Conservation (phyloP, 1,284 basidiomycete genomes). For the Tylopilus sp. region DNA sequence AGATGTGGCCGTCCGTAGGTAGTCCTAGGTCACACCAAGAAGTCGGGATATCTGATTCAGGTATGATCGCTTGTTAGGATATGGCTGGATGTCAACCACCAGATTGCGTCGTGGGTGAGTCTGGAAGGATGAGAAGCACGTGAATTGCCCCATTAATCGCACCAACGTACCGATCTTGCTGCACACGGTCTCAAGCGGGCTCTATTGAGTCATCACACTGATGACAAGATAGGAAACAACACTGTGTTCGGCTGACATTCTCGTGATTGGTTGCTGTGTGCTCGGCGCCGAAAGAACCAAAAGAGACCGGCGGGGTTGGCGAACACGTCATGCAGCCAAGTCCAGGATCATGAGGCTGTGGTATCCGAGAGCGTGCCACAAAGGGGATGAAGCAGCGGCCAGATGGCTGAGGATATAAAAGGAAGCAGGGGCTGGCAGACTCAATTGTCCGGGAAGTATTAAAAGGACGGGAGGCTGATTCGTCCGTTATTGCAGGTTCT, state of each 20-base stretch:
- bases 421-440: constrained; percentile 1
- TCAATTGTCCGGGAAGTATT: background rate
- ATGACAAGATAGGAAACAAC: constrained; percentile 4
- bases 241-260: constrained; percentile 1
- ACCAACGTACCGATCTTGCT: background rate
- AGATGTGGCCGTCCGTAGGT: background rate
- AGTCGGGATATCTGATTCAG: background rate
- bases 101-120: background rate
- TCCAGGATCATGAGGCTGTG: constrained; percentile 22
- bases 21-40: too few species aligned
- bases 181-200: constrained; percentile 3
- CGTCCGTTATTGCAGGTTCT: constrained; percentile 5
- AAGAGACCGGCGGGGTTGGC: constrained; percentile 3
- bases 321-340: constrained; percentile 2
- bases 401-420: constrained; percentile 21
- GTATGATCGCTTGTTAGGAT: background rate
- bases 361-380: constrained; percentile 32
- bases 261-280: constrained; percentile 8
- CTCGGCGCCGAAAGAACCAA: background rate
- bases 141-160: constrained; percentile 1
- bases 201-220: constrained; percentile 3
- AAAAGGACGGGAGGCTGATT: constrained; percentile 1
- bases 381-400: constrained; percentile 25
- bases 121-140: background rate
- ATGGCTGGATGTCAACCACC: background rate